phyloP scores from a whole-genome alignment of 148 eudicot genomes.

The Euryodendron excelsum region DNA sequence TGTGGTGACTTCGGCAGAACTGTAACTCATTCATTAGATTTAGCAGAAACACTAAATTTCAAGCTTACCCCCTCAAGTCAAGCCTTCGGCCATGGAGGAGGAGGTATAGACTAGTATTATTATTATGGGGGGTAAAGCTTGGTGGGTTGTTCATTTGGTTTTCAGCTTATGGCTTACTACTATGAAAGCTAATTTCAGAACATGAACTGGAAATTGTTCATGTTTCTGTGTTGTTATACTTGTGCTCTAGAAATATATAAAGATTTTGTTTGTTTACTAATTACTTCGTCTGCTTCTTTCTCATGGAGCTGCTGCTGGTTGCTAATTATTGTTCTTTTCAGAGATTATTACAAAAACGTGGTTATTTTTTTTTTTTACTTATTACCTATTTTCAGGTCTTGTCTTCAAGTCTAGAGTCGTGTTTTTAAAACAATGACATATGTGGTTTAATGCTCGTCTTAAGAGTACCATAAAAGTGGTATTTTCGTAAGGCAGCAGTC shows the following conservation, averaged over 20 bases:
- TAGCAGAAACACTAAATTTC: neutral
- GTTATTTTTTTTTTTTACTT: no score
- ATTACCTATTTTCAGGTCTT: no score
- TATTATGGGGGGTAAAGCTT: neutral
- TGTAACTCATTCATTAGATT: neutral
- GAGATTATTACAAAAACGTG: no score
- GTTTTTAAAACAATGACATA: no score
- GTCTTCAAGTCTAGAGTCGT: no score
- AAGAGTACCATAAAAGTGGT: no score
- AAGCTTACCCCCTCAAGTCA: neutral
- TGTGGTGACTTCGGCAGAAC: neutral
- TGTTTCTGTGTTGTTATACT: slow-evolving; percentile 18
- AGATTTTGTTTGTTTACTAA: slow-evolving; percentile 14
- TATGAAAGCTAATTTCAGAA: slow-evolving; percentile 24
- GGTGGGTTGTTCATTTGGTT: neutral
- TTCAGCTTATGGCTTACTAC: neutral
- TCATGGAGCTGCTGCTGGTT: no score
- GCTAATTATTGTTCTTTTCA: no score
- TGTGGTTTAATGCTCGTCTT: no score
- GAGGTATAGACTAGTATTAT: neutral
- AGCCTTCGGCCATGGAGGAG: slow-evolving; percentile 9
- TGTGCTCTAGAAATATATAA: slow-evolving; percentile 11
- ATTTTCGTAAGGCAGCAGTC: no score
- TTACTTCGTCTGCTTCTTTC: neutral
- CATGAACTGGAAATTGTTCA: slow-evolving; percentile 19